Base-by-base conservation (phyloP, 352 stramenopile genomes). In the Thraustochytrium sp. region DNA sequence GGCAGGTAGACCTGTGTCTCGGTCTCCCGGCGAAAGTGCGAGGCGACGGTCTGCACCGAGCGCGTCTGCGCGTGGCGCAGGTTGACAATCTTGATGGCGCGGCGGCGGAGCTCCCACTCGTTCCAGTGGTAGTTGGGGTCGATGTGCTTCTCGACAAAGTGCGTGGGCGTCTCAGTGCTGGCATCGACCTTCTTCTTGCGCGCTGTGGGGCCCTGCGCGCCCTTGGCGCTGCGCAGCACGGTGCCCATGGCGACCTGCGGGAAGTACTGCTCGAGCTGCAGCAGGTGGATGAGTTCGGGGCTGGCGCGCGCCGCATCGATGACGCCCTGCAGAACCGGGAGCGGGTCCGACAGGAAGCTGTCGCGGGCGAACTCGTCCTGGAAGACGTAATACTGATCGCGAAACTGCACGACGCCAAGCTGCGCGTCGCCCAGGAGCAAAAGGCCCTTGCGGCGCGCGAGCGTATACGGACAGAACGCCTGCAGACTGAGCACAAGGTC, bases 91-190 rank as follows among this genome's bases (percentile, higher is more conserved):
- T 96, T 91, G 51, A 98, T 87, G 31, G 93, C 93, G 44, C 92
- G 91, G 49, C 92, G 90, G 18, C 94, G 89, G 55, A 98, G 87
- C 65, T 89, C 92, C 94, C 94, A 98, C 86, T 97, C 93, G 88
- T 97, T 98, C 93, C 93, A 98, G 64, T 96, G 91, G 87, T 98
- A 98, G 54, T 91, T 90, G 80, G 90, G 90, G 88, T 97, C 93
- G 23, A 97, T 92, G 82, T 92, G 86, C 86, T 94, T 96, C 64
- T 98, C 92, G 4, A 95, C 73, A 88, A 98, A 97, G 86, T 97
- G 94, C 31, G 89, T 89, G 5, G 94, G 94, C 38, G 94, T 98
- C 76, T 90, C 89, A 40, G 93, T 97, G 64, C 88, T 90, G 26
- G 91, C 92, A 84, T 97, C 93, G 5, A 93, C 87, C 86, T 94